Conservation (phyloP, 2,329 filamentous ascomycete species). For the Cyphellophora attinorum region DNA sequence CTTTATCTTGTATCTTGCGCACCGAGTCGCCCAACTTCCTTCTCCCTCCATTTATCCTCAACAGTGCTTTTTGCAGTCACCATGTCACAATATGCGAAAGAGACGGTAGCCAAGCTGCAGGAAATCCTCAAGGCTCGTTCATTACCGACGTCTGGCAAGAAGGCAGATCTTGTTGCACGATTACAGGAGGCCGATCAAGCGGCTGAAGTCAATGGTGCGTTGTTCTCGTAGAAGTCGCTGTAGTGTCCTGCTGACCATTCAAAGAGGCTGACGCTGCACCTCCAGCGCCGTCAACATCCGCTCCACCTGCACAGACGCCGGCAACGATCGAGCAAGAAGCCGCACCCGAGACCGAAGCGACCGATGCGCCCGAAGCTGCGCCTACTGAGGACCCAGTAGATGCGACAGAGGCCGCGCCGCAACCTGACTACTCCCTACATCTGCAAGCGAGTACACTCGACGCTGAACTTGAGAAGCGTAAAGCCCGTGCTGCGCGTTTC, state of each 20-base stretch:
- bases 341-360: constrained; percentile 7
- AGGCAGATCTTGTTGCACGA: constrained; percentile 39
- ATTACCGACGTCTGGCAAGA: constrained; percentile 39
- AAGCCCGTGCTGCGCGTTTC: constrained; percentile 39
- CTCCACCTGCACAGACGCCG: not conserved
- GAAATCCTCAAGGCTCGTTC: constrained; percentile 40
- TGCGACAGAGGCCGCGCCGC: constrained; percentile 9
- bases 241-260: too few species aligned
- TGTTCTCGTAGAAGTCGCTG: not conserved
- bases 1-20: too few species aligned
- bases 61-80: too few species aligned
- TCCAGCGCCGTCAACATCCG: constrained; percentile 2
- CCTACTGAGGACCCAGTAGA: constrained; percentile 4
- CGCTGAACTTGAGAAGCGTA: constrained; percentile 37
- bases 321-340: constrained; percentile 1
- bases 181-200: constrained; percentile 33
- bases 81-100: constrained; percentile 37
- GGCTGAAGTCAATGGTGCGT: constrained; percentile 13
- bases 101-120: constrained; percentile 39
- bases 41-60: too few species aligned
- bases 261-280: constrained; percentile 19
- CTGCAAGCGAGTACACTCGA: constrained; percentile 35
- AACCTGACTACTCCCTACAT: constrained; percentile 29
- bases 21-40: too few species aligned
- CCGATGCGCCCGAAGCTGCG: constrained; percentile 8